These are phyloP conservation scores for Candida ulmi DNA, from an alignment of 805 yeast species.

Conservation along the genomic window DNA sequence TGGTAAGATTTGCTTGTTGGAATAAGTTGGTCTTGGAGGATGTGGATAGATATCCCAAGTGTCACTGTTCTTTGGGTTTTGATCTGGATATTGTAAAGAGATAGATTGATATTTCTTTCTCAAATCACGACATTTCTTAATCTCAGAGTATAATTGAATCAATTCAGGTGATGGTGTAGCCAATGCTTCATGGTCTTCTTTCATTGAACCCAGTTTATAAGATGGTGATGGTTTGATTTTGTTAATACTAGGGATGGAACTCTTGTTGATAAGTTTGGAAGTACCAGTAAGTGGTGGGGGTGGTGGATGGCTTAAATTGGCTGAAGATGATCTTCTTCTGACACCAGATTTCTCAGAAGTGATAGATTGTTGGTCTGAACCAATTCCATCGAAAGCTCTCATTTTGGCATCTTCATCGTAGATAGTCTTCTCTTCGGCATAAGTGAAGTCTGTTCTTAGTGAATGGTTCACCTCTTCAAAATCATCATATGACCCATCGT, in stretches of 20 bases:
- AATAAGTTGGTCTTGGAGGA: conserved; percentile 90
- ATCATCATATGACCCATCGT: conserved; percentile 11
- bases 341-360: too few species aligned
- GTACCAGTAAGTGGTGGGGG: conserved; percentile 28
- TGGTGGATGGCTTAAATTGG: conserved; percentile 32
- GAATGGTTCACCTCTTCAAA: conserved; percentile 18
- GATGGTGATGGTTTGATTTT: conserved; percentile 16
- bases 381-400: conserved; percentile 43
- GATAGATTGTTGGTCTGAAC: conserved; percentile 4
- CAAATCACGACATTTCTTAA: conserved; percentile 60
- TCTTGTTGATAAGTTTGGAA: conserved; percentile 24
- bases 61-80: conserved; percentile 77
- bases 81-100: conserved; percentile 67
- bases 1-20: conserved; percentile 48
- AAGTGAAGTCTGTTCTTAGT: conserved; percentile 51
- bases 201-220: conserved; percentile 40
- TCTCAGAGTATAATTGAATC: conserved; percentile 54
- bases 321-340: conserved; percentile 29
- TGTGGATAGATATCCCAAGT: conserved; percentile 84
- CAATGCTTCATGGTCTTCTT: conserved; percentile 43
- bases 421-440: conserved; percentile 58
- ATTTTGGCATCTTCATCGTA: conserved; percentile 65
- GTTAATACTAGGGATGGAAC: conserved; percentile 2
- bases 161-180: conserved; percentile 67
- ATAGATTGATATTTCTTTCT: conserved; percentile 70